phyloP scores from a whole-genome alignment of 805 yeast species.

The Candida peoriensis region DNA sequence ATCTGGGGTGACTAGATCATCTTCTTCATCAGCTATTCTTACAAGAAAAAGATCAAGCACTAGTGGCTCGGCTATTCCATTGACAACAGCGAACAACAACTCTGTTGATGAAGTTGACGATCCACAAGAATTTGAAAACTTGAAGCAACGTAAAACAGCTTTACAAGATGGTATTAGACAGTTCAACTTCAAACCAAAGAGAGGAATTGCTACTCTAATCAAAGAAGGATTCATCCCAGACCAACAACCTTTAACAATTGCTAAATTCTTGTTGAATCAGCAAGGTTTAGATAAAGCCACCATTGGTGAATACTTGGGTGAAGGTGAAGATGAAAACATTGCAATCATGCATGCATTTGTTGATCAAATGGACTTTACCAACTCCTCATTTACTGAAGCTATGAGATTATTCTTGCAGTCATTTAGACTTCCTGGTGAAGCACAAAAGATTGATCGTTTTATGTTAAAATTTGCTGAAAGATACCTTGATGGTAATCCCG shows the following conservation, averaged over 20 bases:
- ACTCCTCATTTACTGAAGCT: constrained; percentile 74
- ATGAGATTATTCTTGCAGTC: constrained; percentile 78
- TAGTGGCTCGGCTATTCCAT: constrained; percentile 18
- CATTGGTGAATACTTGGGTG: constrained; percentile 91
- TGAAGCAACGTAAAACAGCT: constrained; percentile 79
- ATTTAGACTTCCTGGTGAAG: constrained; percentile 95
- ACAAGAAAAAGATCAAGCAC: constrained; percentile 25
- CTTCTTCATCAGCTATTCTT: constrained; percentile 10
- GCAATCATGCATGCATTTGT: constrained; percentile 92
- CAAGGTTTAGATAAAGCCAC: constrained; percentile 78
- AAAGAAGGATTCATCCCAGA: constrained; percentile 58
- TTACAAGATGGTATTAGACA: constrained; percentile 70
- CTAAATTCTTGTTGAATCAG: constrained; percentile 64
- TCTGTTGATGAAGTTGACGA: constrained; percentile 48
- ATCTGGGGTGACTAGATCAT: constrained; percentile 12
- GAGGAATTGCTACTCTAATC: constrained; percentile 63
- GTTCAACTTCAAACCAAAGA: constrained; percentile 82
- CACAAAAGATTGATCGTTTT: constrained; percentile 94
- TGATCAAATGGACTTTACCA: constrained; percentile 74
- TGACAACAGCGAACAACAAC: constrained; percentile 3
- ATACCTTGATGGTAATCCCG: constrained; percentile 83
- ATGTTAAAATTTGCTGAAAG: constrained; percentile 97
- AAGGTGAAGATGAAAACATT: constrained; percentile 71
- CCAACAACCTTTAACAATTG: constrained; percentile 63
- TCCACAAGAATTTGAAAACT: constrained; percentile 78